Conservation (phyloP, 805 yeast genomes). For the Candida caryicola region DNA sequence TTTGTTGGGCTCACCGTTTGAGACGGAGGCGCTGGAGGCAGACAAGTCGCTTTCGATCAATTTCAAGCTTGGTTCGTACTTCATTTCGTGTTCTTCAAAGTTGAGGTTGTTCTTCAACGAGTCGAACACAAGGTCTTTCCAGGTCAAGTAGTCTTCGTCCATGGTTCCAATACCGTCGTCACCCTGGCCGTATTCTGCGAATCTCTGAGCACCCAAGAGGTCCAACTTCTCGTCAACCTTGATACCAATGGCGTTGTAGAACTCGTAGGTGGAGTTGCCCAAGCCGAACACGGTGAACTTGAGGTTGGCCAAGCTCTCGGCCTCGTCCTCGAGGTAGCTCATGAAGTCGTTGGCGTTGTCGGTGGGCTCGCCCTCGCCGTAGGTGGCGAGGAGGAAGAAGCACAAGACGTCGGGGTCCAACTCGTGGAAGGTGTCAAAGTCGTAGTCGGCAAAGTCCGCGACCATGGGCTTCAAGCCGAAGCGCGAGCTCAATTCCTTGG, state of each 20-base stretch:
- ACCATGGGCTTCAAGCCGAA: constrained; percentile 81
- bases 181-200: constrained; percentile 85
- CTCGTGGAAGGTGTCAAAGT: constrained; percentile 70
- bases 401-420: constrained; percentile 57
- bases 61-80: constrained; percentile 68
- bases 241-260: constrained; percentile 79
- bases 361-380: constrained; percentile 98
- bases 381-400: constrained; percentile 79
- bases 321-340: constrained; percentile 58
- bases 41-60: constrained; percentile 35
- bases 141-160: constrained; percentile 90
- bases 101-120: constrained; percentile 59
- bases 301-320: constrained; percentile 52
- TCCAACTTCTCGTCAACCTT: constrained; percentile 50
- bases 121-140: constrained; percentile 82
- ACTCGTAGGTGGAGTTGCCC: constrained; percentile 93
- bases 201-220: constrained; percentile 65
- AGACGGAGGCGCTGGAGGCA: constrained; percentile 30
- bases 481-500: constrained; percentile 81
- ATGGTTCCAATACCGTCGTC: constrained; percentile 94
- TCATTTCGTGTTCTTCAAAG: constrained; percentile 76
- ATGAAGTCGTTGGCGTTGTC: constrained; percentile 86
- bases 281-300: constrained; percentile 81
- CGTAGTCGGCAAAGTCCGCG: constrained; percentile 86
- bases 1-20: constrained; percentile 79